Percentiles rank a stretch among this genome's conserved stretches.
Conservation (phyloP, 2,329 filamentous ascomycete genomes). For the Aotearoamyces nothofagi region DNA sequence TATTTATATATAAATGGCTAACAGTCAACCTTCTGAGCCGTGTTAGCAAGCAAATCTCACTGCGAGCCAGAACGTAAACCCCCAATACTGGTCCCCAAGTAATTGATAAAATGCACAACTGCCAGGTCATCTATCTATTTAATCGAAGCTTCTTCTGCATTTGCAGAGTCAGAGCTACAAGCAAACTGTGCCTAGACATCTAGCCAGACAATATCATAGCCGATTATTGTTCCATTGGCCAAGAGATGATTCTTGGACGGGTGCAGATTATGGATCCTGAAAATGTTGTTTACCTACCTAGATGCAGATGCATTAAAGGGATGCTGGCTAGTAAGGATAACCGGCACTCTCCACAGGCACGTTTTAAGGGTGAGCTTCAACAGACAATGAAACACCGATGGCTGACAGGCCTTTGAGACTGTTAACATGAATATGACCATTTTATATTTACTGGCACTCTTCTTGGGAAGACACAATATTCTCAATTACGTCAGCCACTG, state of each 20-base stretch:
- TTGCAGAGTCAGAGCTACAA: background rate
- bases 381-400: too few relatives aligned
- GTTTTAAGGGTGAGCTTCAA: conserved; percentile 5
- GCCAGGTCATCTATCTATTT: conserved; percentile 2
- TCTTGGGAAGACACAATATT: too few relatives aligned
- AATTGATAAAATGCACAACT: conserved; percentile 3
- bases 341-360: conserved; percentile 4
- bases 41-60: conserved; percentile 3
- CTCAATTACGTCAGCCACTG: too few relatives aligned
- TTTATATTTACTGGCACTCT: too few relatives aligned
- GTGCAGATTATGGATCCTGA: conserved; percentile 4
- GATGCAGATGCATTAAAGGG: conserved; percentile 11
- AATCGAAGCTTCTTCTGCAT: conserved; percentile 2
- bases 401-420: too few relatives aligned
- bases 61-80: conserved; percentile 4
- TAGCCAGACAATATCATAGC: conserved; percentile 5
- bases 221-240: too few relatives aligned
- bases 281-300: conserved; percentile 21
- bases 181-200: conserved; percentile 2
- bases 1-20: conserved; percentile 5
- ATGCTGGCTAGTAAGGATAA: conserved; percentile 5
- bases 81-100: conserved; percentile 2
- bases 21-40: conserved; percentile 4
- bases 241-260: conserved; percentile 2
- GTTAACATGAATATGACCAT: too few relatives aligned